phyloP scores from a whole-genome alignment of 2,329 filamentous ascomycete species.

The Colletotrichum orchidophilum region DNA sequence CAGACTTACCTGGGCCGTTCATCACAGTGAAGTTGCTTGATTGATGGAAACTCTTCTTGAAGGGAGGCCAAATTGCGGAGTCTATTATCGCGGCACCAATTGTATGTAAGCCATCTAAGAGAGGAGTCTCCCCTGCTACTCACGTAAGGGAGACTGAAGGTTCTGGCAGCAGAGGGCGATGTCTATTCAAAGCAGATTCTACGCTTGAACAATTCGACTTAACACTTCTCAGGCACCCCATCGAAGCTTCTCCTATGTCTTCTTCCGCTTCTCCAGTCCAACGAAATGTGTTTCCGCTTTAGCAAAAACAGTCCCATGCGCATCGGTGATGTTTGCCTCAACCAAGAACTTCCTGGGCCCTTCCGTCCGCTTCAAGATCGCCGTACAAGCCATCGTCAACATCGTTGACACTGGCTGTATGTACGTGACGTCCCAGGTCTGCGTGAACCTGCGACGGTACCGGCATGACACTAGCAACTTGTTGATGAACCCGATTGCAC shows the following conservation, averaged over 20 bases:
- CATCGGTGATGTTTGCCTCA: background rate
- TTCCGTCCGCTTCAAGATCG: background rate
- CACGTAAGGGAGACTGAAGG: background rate
- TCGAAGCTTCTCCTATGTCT: background rate
- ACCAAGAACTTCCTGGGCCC: background rate
- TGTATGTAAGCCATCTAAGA: too few relatives aligned
- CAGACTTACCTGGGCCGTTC: too few relatives aligned
- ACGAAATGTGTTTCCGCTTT: background rate
- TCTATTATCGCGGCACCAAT: too few relatives aligned
- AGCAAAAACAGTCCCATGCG: background rate
- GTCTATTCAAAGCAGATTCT: background rate
- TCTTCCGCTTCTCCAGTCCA: background rate
- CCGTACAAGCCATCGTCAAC: background rate
- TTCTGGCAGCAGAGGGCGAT: background rate
- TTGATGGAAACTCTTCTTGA: too few relatives aligned
- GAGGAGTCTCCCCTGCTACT: too few relatives aligned
- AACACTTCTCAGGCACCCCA: background rate
- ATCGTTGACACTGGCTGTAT: background rate
- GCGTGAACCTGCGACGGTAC: background rate
- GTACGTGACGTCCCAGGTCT: background rate
- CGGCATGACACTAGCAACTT: background rate
- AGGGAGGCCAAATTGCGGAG: too few relatives aligned
- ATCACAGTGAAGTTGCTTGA: too few relatives aligned
- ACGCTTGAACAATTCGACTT: background rate
- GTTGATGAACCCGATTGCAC: background rate